Percentiles rank a stretch among this genome's conserved stretches.
Conservation (phyloP, 2,329 filamentous ascomycete genomes). For the Ophiostoma perfectum region DNA sequence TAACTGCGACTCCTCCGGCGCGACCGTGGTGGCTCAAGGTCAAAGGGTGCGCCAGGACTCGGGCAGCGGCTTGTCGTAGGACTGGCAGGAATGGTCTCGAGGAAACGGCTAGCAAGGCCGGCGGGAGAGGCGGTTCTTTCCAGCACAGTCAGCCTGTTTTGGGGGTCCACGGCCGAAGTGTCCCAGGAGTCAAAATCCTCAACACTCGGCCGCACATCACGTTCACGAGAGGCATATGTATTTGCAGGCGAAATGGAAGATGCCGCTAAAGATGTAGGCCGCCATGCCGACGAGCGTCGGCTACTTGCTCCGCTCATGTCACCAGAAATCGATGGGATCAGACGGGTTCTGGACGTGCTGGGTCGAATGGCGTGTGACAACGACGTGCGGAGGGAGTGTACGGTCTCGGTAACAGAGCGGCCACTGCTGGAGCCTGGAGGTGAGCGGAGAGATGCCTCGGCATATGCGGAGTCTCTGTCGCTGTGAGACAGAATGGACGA, state of each 20-base stretch:
- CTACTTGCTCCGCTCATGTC: slow-evolving; percentile 27
- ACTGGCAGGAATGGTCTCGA: slow-evolving; percentile 68
- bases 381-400: slow-evolving; percentile 46
- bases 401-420: slow-evolving; percentile 42
- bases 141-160: slow-evolving; percentile 54
- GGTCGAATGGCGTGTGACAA: slow-evolving; percentile 48
- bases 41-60: slow-evolving; percentile 52
- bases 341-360: slow-evolving; percentile 51
- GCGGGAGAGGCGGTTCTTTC: slow-evolving; percentile 42
- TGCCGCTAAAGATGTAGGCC: slow-evolving; percentile 42
- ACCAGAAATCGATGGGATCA: slow-evolving; percentile 43
- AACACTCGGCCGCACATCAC: slow-evolving; percentile 34
- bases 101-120: slow-evolving; percentile 40
- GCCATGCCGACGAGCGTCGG: slow-evolving; percentile 32
- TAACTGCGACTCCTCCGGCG: slow-evolving; percentile 46
- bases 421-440: slow-evolving; percentile 44
- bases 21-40: slow-evolving; percentile 47
- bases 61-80: slow-evolving; percentile 59
- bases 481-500: slow-evolving; percentile 23
- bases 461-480: slow-evolving; percentile 30
- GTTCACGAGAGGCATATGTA: slow-evolving; percentile 25
- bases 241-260: slow-evolving; percentile 35
- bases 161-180: slow-evolving; percentile 60
- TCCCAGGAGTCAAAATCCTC: slow-evolving; percentile 75
- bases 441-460: slow-evolving; percentile 33